phyloP scores from a whole-genome alignment of 306 rosid genomes.

The Arachis stenosperma region DNA sequence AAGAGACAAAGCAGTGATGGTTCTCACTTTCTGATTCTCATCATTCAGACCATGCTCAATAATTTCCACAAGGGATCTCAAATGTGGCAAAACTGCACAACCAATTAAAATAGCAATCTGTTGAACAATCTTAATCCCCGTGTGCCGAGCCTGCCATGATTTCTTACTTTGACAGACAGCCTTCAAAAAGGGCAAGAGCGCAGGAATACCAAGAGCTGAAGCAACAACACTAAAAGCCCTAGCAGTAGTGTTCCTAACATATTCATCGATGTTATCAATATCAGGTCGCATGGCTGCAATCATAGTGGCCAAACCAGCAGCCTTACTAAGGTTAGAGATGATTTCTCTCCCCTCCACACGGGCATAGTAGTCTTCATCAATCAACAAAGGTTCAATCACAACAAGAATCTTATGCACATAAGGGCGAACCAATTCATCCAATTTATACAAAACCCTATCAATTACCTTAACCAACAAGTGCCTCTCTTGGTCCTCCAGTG shows the following conservation, averaged over 20 bases:
- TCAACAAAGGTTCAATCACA: constrained; percentile 91
- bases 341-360: constrained; percentile 97
- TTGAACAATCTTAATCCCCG: constrained; percentile 96
- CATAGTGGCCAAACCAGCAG: constrained; percentile 99
- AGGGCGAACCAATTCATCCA: constrained; percentile 95
- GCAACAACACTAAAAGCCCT: constrained; percentile 98
- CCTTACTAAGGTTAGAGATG: constrained; percentile 94
- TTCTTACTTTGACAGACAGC: constrained; percentile 99
- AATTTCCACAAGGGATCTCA: constrained; percentile 89
- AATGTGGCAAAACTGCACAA: constrained; percentile 88
- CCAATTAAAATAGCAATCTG: constrained; percentile 98
- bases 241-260: constrained; percentile 94
- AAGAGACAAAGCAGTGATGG: constrained; percentile 89
- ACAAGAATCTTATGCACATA: constrained; percentile 97
- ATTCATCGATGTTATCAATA: constrained; percentile 93
- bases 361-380: constrained; percentile 96
- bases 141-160: constrained; percentile 97
- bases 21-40: constrained; percentile 96
- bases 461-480: constrained; percentile 50
- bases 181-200: constrained; percentile 87
- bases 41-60: constrained; percentile 90
- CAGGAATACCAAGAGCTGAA: constrained; percentile 95
- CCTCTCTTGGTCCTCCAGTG: constrained; percentile 47
- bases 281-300: constrained; percentile 99
- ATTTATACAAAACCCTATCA: constrained; percentile 89